phyloP scores from a whole-genome alignment of 306 rosid genomes.

The Coriaria nepalensis region DNA sequence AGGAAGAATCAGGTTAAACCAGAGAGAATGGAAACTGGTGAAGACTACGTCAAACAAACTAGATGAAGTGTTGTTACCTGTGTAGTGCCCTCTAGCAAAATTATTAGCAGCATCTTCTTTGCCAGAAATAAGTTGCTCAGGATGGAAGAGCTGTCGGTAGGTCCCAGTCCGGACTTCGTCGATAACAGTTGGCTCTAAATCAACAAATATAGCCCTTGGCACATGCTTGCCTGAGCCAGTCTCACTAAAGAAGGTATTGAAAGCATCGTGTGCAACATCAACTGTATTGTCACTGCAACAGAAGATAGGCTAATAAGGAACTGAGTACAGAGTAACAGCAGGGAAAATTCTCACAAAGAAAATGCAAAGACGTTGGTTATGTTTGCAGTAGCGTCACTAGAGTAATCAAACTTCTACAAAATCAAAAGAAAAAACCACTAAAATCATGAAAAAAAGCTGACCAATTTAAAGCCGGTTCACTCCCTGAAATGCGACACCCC shows the following conservation, averaged over 20 bases:
- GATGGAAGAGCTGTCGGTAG: constrained; percentile 90
- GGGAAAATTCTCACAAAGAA: neutral
- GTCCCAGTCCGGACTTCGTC: constrained; percentile 79
- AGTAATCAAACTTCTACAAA: too few relatives aligned
- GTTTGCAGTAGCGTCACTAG: too few relatives aligned
- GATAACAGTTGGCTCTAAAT: constrained; percentile 92
- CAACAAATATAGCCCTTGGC: constrained; percentile 85
- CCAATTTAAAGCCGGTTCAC: too few relatives aligned
- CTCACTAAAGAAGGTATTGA: constrained; percentile 95
- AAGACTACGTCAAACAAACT: neutral
- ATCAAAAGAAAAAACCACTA: too few relatives aligned
- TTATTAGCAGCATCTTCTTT: constrained; percentile 98
- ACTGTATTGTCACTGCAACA: constrained; percentile 40
- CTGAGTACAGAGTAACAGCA: neutral
- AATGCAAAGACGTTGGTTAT: too few relatives aligned
- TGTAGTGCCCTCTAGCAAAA: constrained; percentile 92
- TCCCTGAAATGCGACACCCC: too few relatives aligned
- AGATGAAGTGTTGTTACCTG: constrained; percentile 22
- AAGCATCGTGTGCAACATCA: constrained; percentile 83
- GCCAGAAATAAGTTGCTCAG: constrained; percentile 93
- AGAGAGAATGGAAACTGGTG: neutral
- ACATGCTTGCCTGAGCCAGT: constrained; percentile 94
- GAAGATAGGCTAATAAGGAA: constrained; percentile 6
- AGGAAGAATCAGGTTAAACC: neutral
- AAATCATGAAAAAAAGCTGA: too few relatives aligned